phyloP scores from a whole-genome alignment of 83 land plant species.

The Picea engelmannii region DNA sequence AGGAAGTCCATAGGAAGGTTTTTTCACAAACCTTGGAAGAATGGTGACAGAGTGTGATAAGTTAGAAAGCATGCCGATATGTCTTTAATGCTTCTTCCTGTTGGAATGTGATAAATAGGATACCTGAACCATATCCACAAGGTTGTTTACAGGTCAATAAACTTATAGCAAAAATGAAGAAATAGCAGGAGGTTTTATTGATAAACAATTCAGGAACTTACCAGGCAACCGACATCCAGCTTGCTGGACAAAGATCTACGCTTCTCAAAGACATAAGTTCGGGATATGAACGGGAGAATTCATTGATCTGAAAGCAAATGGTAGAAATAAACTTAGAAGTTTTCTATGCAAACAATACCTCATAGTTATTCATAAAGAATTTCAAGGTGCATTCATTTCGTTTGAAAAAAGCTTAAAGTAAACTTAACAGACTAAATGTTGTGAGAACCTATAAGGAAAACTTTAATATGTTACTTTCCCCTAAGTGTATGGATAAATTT shows the following conservation, averaged over 20 bases:
- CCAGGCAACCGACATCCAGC: slow-evolving; percentile 86
- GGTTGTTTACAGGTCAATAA: neutral
- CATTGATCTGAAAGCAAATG: slow-evolving; percentile 35
- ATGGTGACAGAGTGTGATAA: slow-evolving; percentile 65
- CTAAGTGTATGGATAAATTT: too few relatives aligned
- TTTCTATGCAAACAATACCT: neutral
- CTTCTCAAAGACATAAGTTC: slow-evolving; percentile 44
- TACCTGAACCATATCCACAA: slow-evolving; percentile 46
- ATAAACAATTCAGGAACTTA: slow-evolving; percentile 14
- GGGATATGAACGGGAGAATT: slow-evolving; percentile 34
- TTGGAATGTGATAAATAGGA: slow-evolving; percentile 78
- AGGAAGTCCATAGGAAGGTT: neutral
- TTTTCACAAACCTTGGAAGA: slow-evolving; percentile 51
- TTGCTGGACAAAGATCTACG: slow-evolving; percentile 67
- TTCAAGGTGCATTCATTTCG: neutral
- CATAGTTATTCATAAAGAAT: neutral
- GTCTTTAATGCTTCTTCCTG: slow-evolving; percentile 53
- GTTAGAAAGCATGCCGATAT: slow-evolving; percentile 67
- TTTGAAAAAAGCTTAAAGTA: neutral
- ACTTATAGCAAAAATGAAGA: neutral
- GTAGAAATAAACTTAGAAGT: neutral
- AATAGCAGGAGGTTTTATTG: neutral
- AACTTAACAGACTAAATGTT: neutral
- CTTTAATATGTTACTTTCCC: neutral
- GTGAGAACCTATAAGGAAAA: neutral